Conservation (phyloP, 2,329 filamentous ascomycete species). For the Colletotrichum tabaci region DNA sequence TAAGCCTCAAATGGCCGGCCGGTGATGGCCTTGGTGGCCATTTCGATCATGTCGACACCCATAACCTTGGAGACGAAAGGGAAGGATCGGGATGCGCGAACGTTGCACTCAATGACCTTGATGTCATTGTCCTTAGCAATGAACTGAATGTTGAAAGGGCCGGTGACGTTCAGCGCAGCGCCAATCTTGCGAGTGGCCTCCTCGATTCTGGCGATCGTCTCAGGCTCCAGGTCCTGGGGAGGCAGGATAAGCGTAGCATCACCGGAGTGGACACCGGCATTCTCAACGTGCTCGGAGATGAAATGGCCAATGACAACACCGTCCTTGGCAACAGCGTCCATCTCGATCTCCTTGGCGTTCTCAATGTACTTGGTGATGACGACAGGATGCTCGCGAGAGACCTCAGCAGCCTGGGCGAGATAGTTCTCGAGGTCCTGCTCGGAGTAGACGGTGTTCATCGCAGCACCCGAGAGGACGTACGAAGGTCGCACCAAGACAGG, state of each 20-base stretch:
- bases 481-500: constrained; percentile 96
- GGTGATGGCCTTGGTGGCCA: constrained; percentile 98
- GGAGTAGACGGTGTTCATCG: constrained; percentile 99
- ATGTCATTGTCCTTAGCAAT: constrained; percentile 99
- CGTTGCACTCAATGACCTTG: constrained; percentile 99
- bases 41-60: constrained; percentile 97
- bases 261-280: constrained; percentile 97
- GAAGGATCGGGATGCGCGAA: constrained; percentile 95
- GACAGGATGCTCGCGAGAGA: constrained; percentile 95
- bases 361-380: constrained; percentile 99
- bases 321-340: constrained; percentile 96
- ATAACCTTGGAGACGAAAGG: constrained; percentile 99
- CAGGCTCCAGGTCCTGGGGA: constrained; percentile 90
- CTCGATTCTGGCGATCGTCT: constrained; percentile 92
- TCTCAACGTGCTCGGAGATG: constrained; percentile 98
- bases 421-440: constrained; percentile 92
- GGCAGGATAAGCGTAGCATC: constrained; percentile 96
- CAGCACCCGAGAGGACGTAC: constrained; percentile 95
- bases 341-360: constrained; percentile 99
- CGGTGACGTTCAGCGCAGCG: constrained; percentile 93
- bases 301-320: constrained; percentile 95
- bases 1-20: constrained; percentile 86
- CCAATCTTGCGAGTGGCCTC: constrained; percentile 97
- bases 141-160: constrained; percentile 99
- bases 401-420: constrained; percentile 90